Evolutionary conservation across 2,329 filamentous ascomycete species (phyloP).

Genomic region (Colletotrichum kahawae): DNA sequence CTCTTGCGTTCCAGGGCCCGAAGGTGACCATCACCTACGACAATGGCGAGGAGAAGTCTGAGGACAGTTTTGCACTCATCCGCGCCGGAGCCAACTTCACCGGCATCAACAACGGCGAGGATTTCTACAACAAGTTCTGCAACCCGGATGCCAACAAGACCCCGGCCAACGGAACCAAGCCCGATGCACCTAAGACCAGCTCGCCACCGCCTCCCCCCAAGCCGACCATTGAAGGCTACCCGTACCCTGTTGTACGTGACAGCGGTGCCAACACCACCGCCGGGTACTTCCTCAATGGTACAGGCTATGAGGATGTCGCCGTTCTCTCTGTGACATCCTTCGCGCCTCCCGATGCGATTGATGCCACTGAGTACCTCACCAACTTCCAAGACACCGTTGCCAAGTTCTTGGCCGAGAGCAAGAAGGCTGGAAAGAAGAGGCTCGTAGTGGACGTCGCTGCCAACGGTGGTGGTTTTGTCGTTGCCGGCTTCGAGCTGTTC

Average conservation of each 20-base stretch:
- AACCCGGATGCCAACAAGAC: slow-evolving; percentile 24
- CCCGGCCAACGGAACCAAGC: slow-evolving; percentile 1
- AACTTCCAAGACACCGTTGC: slow-evolving; percentile 35
- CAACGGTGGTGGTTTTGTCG: slow-evolving; percentile 64
- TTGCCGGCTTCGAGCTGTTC: slow-evolving; percentile 68
- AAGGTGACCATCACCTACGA: slow-evolving; percentile 37
- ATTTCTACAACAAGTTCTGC: slow-evolving; percentile 40
- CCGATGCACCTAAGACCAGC: background rate
- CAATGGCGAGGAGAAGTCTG: slow-evolving; percentile 31
- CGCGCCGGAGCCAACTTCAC: slow-evolving; percentile 31
- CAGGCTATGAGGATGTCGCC: slow-evolving; percentile 37
- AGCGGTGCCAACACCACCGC: slow-evolving; percentile 30
- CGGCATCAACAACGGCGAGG: slow-evolving; percentile 35
- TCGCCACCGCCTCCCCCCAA: background rate
- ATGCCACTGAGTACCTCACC: slow-evolving; percentile 27
- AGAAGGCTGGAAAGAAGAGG: slow-evolving; percentile 59
- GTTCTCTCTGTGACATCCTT: slow-evolving; percentile 35
- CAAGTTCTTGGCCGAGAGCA: slow-evolving; percentile 30
- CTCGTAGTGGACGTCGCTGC: slow-evolving; percentile 63
- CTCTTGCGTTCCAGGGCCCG: slow-evolving; percentile 31
- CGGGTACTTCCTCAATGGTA: slow-evolving; percentile 40
- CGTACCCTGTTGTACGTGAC: slow-evolving; percentile 33
- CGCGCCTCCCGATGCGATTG: slow-evolving; percentile 20
- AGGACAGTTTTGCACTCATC: slow-evolving; percentile 30
- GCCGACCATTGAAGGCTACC: slow-evolving; percentile 30